phyloP scores from a whole-genome alignment of 2,329 filamentous ascomycete species.

The Ascochyta fabae region DNA sequence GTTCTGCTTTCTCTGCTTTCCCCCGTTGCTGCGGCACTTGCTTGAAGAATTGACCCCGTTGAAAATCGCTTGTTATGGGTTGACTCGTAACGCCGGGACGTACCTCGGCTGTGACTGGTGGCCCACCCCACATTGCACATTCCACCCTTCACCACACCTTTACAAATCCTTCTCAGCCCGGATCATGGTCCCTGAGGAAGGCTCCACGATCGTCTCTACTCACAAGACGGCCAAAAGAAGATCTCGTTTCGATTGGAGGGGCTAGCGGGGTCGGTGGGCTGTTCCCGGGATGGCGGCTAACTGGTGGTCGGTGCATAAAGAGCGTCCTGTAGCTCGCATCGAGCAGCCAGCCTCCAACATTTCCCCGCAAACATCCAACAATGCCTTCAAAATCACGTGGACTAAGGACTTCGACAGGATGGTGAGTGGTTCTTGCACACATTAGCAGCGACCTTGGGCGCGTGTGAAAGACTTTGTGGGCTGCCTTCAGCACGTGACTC shows the following conservation, averaged over 20 bases:
- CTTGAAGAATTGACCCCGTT: neutral
- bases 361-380: constrained; percentile 10
- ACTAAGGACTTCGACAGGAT: constrained; percentile 54
- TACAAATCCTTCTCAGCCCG: neutral
- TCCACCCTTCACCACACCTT: neutral
- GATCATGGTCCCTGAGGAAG: neutral
- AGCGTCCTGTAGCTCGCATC: constrained; percentile 12
- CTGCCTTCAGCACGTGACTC: neutral
- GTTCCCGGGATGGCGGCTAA: constrained; percentile 10
- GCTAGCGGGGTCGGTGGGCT: constrained; percentile 10
- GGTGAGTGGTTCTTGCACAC: constrained; percentile 36
- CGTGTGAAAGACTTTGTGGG: neutral
- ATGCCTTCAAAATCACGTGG: constrained; percentile 53
- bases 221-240: neutral
- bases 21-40: no score
- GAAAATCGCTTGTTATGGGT: neutral
- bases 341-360: constrained; percentile 1
- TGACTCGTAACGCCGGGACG: neutral
- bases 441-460: neutral
- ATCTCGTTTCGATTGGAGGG: constrained; percentile 6
- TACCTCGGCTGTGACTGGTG: neutral
- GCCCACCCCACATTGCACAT: neutral
- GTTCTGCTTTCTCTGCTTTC: no score
- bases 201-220: neutral
- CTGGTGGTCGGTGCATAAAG: constrained; percentile 5